These are phyloP conservation scores for Plasmodium adleri DNA, from an alignment of 169 alveolate species.

Conservation along the genomic window DNA sequence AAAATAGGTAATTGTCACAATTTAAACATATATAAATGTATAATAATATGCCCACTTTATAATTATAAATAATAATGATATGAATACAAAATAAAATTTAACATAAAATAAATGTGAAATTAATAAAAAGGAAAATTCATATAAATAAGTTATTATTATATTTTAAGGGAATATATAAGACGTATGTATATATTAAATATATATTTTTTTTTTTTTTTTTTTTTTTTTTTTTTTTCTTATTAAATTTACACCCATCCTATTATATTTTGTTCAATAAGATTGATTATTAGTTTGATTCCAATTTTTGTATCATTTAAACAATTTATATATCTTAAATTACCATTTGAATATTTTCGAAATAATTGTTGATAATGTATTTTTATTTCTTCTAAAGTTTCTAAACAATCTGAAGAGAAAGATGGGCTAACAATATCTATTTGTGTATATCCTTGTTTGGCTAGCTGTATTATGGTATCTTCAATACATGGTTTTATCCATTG, in stretches of 20 bases:
- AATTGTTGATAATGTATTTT: conserved; percentile 29
- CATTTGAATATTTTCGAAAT: conserved; percentile 41
- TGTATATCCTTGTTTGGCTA: conserved; percentile 27
- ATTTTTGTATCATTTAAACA: conserved; percentile 66
- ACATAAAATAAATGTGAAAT: no score
- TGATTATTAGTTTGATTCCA: conserved; percentile 52
- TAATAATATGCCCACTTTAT: no score
- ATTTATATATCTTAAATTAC: conserved; percentile 40
- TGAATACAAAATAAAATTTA: no score
- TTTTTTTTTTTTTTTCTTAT: no score
- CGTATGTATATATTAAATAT: no score
- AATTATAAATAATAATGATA: no score
- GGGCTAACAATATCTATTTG: conserved; percentile 59
- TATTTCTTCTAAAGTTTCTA: conserved; percentile 67
- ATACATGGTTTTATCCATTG: conserved; percentile 59
- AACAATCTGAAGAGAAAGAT: conserved; percentile 70
- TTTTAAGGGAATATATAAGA: no score
- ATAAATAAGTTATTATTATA: no score
- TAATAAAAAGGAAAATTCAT: no score
- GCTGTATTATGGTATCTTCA: conserved; percentile 41
- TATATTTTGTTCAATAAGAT: conserved; percentile 43
- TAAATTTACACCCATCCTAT: conserved; percentile 28
- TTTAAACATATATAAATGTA: no score
- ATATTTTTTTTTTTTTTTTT: no score
- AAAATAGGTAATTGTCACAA: no score